Evolutionary conservation across 2,329 filamentous ascomycete species (phyloP), one percentile per base, ranked within the genome.

Genomic region (Didymella pinodella): DNA sequence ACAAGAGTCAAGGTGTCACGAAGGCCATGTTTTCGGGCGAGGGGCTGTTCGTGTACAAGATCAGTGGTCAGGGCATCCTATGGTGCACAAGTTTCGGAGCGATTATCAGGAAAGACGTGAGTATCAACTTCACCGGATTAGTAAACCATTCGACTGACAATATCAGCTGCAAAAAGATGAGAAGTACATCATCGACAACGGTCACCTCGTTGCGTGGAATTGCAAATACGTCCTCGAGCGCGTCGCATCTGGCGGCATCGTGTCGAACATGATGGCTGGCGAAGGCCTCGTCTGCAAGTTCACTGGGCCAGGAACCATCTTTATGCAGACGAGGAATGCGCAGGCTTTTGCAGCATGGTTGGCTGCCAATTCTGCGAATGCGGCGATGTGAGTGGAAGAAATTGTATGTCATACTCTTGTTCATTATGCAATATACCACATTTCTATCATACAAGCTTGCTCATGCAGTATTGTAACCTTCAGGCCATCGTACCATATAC

Each of bases 251-350:
- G 95, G 95, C 2, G 95, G 95, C 36, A 88, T 99, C 63, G 90
- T 99, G n/a, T 94, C 91, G n/a, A 88, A 89, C 10, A 77, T 97
- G 22, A 87, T 88, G 28, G 89, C 92, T 0, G 90, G 85, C 0
- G 95, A 99, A 78, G 95, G 95, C 0, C 81, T 98, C 34, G 93
- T 97, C 4, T 99, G 95, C 82, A 96, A 93, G 74, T 98, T 98
- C 66, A 92, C 89, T 67, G 81, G 91, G 0, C 95, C 95, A 0
- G 95, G 95, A 0, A 96, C 92, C 0, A 86, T 99, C 0, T 97
- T 93, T 72, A 84, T 98, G 69, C 95, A 99, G 79, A 98, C 95
- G 1, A 86, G 95, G 62, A 98, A 97, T 73, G 84, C 92, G 50
- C 85, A 87, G 11, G 82, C 83, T 0, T 88, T 90, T 71, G 81